Evolutionary conservation across 2,329 filamentous ascomycete species (phyloP), one percentile per base, ranked within the genome.

Genomic region (Botryotinia calthae): DNA sequence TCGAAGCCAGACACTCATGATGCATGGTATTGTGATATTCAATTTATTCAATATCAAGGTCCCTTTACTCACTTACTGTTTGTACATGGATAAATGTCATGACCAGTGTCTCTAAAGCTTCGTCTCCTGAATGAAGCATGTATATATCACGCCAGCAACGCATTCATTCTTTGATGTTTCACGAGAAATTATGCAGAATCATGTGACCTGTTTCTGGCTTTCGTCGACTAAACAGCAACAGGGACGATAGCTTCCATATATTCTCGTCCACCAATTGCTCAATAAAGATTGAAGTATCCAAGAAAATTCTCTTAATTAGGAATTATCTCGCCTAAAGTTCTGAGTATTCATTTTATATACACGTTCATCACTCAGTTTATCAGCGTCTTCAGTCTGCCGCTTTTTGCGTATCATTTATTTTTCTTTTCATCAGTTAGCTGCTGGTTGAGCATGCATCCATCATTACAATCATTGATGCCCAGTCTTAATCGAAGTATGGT

Each of bases 71-170:
- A 37, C 4, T 16, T 37, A 0, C 1, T 16, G 16, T 37, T 9
- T n/a, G 22, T 25, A 25, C n/a, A 28, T 18, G 0, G 12, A 61
- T 9, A 0, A 20, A 22, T 2, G 0, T 9, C 8, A n/a, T 25
- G 22, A 7, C 25, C 2, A 37, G 14, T 5, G 34, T n/a, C 20
- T 61, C 2, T 0, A 7, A 61, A 25, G 7, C 5, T 37, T 40
- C 5, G 1, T 25, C 10, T 61, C 5, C 22, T 40, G 1, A n/a
- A 61, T 61, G 22, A n/a, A 37, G 22, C 5, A 25, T 25, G 31
- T 22, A 34, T 8, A 25, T 12, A 58, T 58, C 14, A 18, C 28
- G n/a, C 54, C n/a, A 58, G 54, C 7, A 58, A 31, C 54, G 2
- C 51, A 28, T 34, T 12, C 54, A 34, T 58, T 20, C 28, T 1